Evolutionary conservation across 306 rosid species (phyloP), one percentile per base, ranked within the genome.

Genomic region (Fragaria ananassa): DNA sequence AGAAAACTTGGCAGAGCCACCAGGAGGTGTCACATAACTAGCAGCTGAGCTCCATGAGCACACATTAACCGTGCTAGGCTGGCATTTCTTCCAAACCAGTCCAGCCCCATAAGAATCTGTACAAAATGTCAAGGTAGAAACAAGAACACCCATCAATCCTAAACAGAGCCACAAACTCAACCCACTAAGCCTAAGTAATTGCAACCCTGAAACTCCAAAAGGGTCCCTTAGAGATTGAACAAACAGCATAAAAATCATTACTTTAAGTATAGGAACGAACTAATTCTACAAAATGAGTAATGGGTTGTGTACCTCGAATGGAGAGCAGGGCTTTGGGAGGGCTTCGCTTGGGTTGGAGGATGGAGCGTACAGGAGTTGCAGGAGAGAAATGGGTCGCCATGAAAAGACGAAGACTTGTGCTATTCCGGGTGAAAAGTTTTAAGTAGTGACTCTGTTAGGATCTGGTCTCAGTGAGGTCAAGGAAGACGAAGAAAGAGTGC

Each of bases 311-410:
- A 86, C 90, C 90, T 70, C 80, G 85, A 58, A 85, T 27, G 72
- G 86, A 78, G 62, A 78, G 34, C 58, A 78, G 42, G 79, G 79
- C 35, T 83, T 83, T 83, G 63, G 82, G 66, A 79, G 89, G 84
- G 75, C 78, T 81, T 70, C 70, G 85, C 44, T 18, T 81, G 69
- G 80, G 81, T 69, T 85, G 88, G 78, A 95, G 41, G 72, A 83
- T 50, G 60, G 87, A 86, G 15, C 96, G 92, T 34, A 82, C 74
- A 4, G 86, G 75, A n/a, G 82, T 74, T 19, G 91, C 78, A 12
- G 87, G 80, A 76, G 91, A 86, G 87, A 86, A 84, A 21, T 88
- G 70, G 45, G 93, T 75, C 76, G 97, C 97, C 97, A 95, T 92
- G 83, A 81, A 81, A 82, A 65, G 75, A 76, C 51, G 71, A 68